Evolutionary conservation across 2,329 filamentous ascomycete genomes (phyloP).

Genomic region (Nemania sp.): DNA sequence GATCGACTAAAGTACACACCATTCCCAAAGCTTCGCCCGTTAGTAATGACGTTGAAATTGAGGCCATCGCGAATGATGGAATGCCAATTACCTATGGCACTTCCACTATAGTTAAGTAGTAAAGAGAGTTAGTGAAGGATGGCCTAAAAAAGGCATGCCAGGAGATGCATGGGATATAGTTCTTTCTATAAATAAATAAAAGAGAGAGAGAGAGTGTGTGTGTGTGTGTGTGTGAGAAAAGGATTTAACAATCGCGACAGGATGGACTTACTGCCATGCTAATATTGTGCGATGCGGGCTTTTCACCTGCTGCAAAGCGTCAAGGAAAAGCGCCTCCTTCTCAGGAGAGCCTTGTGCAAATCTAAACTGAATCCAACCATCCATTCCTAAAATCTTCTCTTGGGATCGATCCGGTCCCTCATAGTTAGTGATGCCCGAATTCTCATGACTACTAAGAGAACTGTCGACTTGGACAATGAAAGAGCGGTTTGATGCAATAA

Average conservation of each 20-base stretch:
- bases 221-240: no score
- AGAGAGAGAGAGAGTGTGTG: no score
- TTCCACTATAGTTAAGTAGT: constrained; percentile 65
- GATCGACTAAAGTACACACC: constrained; percentile 83
- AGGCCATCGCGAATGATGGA: constrained; percentile 86
- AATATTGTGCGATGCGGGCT: constrained; percentile 72
- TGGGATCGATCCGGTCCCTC: constrained; percentile 45
- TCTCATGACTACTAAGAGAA: constrained; percentile 42
- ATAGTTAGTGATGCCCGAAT: constrained; percentile 20
- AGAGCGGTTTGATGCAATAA: constrained; percentile 89
- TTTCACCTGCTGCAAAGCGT: constrained; percentile 65
- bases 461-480: constrained; percentile 82
- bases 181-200: no score
- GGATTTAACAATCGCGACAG: not conserved
- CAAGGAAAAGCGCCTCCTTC: constrained; percentile 81
- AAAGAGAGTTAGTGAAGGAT: constrained; percentile 6
- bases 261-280: constrained; percentile 73
- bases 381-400: constrained; percentile 72
- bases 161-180: not conserved
- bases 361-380: constrained; percentile 81
- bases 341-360: constrained; percentile 91
- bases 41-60: constrained; percentile 70
- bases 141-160: not conserved
- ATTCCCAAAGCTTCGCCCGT: constrained; percentile 80
- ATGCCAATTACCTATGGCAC: constrained; percentile 83